Conservation (phyloP, 2,329 filamentous ascomycete species). For the Lachnellula arida region DNA sequence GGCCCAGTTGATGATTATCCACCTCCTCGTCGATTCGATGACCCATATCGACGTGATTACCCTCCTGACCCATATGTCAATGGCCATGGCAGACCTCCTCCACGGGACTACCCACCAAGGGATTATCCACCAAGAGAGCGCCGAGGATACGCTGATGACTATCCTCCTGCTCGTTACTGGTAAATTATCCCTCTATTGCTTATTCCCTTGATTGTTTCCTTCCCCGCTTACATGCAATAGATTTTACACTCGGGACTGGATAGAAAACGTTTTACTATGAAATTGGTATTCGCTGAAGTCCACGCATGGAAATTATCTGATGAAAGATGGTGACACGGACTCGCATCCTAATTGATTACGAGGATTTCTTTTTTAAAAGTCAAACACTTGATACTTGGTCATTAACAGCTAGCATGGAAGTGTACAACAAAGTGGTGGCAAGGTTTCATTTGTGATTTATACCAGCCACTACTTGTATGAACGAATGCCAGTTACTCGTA, state of each 20-base stretch:
- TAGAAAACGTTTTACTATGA: slow-evolving; percentile 10
- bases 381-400: background rate
- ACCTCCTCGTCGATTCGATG: slow-evolving; percentile 65
- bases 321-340: slow-evolving; percentile 13
- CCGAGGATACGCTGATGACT: slow-evolving; percentile 26
- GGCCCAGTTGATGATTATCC: slow-evolving; percentile 74
- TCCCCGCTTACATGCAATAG: slow-evolving; percentile 13
- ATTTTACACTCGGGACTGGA: slow-evolving; percentile 2
- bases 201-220: background rate
- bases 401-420: background rate
- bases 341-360: background rate
- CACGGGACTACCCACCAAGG: slow-evolving; percentile 42
- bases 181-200: slow-evolving; percentile 16
- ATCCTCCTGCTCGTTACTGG: slow-evolving; percentile 31
- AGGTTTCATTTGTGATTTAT: background rate
- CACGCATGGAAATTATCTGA: background rate
- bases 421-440: background rate
- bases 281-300: background rate
- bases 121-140: slow-evolving; percentile 33
- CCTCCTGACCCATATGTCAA: slow-evolving; percentile 56
- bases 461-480: background rate
- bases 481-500: background rate
- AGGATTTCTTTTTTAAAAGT: background rate
- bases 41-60: slow-evolving; percentile 69
- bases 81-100: slow-evolving; percentile 44